Evolutionary conservation across 2,329 filamentous ascomycete genomes (phyloP).

Genomic region (Scedosporium aurantiacum): DNA sequence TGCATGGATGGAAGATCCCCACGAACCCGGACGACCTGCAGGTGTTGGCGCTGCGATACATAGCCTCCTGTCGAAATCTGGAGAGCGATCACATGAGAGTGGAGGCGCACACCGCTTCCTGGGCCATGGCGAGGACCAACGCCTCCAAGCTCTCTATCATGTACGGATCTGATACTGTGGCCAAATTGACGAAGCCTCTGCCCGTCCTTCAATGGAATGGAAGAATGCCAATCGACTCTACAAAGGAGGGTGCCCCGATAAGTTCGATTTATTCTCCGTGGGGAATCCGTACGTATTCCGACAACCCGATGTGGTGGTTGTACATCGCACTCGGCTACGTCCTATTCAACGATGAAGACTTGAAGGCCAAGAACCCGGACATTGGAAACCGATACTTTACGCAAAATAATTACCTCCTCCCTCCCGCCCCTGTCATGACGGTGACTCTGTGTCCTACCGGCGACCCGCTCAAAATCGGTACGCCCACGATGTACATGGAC

Average conservation of each 20-base stretch:
- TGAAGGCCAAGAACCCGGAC: conserved; percentile 11
- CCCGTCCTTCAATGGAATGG: background rate
- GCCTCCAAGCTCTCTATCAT: background rate
- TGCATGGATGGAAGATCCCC: conserved; percentile 23
- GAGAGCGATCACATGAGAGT: background rate
- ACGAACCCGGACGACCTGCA: conserved; percentile 6
- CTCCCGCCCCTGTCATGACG: conserved; percentile 1
- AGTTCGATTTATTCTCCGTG: background rate
- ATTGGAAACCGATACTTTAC: background rate
- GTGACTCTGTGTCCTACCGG: background rate
- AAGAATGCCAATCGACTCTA: background rate
- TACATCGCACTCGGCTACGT: conserved; percentile 27
- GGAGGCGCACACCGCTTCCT: background rate
- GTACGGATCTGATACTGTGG: background rate
- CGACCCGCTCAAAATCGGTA: background rate
- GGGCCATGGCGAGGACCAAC: background rate
- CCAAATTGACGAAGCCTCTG: background rate
- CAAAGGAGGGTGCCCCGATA: background rate
- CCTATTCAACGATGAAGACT: conserved; percentile 22
- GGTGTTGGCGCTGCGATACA: conserved; percentile 4
- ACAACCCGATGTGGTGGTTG: conserved; percentile 25
- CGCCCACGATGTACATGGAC: too few species aligned
- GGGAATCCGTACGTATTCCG: background rate
- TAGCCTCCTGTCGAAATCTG: conserved; percentile 2
- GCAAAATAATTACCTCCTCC: background rate